Conservation (phyloP, 805 yeast species). For the Yamadazyma paraphyllophila region DNA sequence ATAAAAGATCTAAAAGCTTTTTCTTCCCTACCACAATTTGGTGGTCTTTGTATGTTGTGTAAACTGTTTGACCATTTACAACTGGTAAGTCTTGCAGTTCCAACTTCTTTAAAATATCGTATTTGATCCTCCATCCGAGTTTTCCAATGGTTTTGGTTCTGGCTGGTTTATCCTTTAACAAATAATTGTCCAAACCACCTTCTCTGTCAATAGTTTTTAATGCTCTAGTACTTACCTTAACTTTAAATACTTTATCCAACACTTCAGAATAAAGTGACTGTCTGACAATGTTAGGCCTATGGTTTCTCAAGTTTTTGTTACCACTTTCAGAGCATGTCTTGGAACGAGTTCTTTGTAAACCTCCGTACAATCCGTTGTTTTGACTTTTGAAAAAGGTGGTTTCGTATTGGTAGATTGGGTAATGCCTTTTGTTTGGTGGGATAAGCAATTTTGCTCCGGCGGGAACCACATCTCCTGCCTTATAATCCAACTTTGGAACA, state of each 20-base stretch:
- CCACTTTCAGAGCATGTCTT: conserved; percentile 74
- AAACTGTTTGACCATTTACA: conserved; percentile 42
- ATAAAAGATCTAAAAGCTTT: conserved; percentile 54
- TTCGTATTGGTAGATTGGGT: conserved; percentile 51
- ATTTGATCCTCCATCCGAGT: conserved; percentile 87
- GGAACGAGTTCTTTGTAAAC: conserved; percentile 74
- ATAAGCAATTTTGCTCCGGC: conserved; percentile 18
- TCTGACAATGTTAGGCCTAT: conserved; percentile 78
- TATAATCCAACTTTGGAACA: conserved; percentile 32
- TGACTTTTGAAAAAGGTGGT: conserved; percentile 77
- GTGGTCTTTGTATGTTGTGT: conserved; percentile 40
- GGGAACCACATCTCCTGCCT: conserved; percentile 37
- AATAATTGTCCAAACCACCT: conserved; percentile 91
- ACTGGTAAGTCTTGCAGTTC: conserved; percentile 41
- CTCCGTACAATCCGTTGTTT: conserved; percentile 89
- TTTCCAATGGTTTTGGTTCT: conserved; percentile 91
- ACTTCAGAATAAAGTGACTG: conserved; percentile 84
- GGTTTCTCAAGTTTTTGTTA: conserved; percentile 69
- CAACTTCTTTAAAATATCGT: conserved; percentile 55
- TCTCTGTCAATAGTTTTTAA: conserved; percentile 85
- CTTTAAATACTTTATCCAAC: conserved; percentile 51
- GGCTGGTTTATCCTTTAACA: conserved; percentile 83
- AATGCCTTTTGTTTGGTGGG: conserved; percentile 20
- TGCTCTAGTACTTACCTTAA: conserved; percentile 75
- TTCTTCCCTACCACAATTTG: conserved; percentile 63